These are phyloP conservation scores for Geosmithia putterillii DNA, from an alignment of 2,329 filamentous ascomycete species.

Conservation along the genomic window DNA sequence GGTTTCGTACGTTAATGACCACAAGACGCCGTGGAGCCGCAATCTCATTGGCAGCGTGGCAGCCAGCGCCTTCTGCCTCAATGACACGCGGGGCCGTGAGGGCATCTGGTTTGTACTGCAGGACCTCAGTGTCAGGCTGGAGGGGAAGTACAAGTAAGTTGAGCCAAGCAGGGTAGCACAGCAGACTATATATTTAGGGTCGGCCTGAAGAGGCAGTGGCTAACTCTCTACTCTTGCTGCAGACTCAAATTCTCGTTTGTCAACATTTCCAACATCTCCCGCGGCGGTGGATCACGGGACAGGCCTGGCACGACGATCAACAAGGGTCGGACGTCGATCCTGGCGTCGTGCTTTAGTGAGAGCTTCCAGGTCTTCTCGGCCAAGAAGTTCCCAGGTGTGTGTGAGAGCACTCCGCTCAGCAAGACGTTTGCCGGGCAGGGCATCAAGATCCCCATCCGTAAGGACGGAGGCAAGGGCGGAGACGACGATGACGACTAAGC, in stretches of 20 bases:
- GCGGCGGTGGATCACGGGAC: slow-evolving; percentile 18
- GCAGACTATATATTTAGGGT: no score
- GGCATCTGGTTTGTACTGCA: slow-evolving; percentile 97
- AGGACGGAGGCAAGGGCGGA: slow-evolving; percentile 55
- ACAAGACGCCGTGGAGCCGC: slow-evolving; percentile 43
- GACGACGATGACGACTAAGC: slow-evolving; percentile 30
- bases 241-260: slow-evolving; percentile 65
- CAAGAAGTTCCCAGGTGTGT: slow-evolving; percentile 97
- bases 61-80: slow-evolving; percentile 76
- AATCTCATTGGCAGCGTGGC: slow-evolving; percentile 90
- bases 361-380: slow-evolving; percentile 89
- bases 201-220: background rate
- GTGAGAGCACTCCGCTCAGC: slow-evolving; percentile 82
- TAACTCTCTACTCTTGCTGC: background rate
- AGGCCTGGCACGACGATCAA: slow-evolving; percentile 39
- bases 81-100: slow-evolving; percentile 65
- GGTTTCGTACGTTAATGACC: slow-evolving; percentile 10
- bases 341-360: slow-evolving; percentile 78
- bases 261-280: slow-evolving; percentile 52
- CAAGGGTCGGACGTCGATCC: slow-evolving; percentile 63
- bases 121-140: slow-evolving; percentile 86
- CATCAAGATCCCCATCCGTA: slow-evolving; percentile 92
- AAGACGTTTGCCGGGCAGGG: slow-evolving; percentile 89
- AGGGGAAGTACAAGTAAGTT: slow-evolving; percentile 73
- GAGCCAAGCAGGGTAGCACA: no score